A percentile compares a stretch with the other conserved stretches of the same genome.
Evolutionary conservation across 208 protist genomes (phyloP).

Genomic region (Strigomonas culicis): DNA sequence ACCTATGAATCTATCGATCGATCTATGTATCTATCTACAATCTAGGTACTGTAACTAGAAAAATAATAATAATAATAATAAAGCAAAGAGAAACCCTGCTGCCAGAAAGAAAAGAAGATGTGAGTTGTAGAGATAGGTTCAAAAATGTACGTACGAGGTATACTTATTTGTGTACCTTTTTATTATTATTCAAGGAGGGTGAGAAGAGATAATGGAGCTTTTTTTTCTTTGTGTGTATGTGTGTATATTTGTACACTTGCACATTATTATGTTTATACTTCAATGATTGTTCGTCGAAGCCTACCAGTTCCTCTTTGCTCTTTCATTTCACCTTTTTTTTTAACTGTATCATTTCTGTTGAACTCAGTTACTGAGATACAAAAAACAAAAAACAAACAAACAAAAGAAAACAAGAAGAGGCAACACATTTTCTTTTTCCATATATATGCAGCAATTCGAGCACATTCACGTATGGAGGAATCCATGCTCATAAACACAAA

Average conservation of each 20-base stretch:
- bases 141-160: constrained; percentile 14
- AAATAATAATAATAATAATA: constrained; percentile 5
- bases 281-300: no score
- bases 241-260: constrained; percentile 3
- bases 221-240: no score
- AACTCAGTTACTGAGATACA: background rate
- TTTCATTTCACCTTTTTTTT: no score
- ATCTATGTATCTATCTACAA: no score
- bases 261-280: no score
- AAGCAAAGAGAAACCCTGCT: background rate
- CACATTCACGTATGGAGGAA: background rate
- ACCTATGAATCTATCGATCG: no score
- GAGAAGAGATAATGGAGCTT: no score
- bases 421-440: constrained; percentile 6
- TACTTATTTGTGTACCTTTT: constrained; percentile 7
- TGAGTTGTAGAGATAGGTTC: background rate
- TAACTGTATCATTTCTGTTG: no score
- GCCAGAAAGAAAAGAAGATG: constrained; percentile 14
- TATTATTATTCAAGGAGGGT: no score
- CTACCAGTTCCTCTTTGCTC: no score
- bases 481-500: background rate
- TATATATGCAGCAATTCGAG: no score
- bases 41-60: constrained; percentile 11
- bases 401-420: background rate
- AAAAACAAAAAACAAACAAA: background rate